These are phyloP conservation scores for Syzygium aromaticum DNA, from an alignment of 345 rosid genomes.

Conservation along the genomic window DNA sequence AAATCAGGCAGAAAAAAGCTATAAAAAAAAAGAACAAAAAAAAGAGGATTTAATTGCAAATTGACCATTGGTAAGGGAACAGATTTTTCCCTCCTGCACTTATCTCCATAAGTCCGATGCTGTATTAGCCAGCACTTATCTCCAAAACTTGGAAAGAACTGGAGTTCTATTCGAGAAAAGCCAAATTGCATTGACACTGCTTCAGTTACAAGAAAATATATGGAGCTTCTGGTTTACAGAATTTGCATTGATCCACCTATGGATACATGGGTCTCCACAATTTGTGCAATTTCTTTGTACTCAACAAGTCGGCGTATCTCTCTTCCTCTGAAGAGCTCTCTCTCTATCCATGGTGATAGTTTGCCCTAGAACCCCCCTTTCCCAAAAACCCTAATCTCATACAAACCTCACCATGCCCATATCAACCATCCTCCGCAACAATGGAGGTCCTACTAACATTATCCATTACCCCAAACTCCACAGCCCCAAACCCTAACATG, in stretches of 20 bases:
- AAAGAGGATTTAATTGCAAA: not conserved
- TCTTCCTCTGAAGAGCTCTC: no score
- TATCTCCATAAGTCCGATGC: not conserved
- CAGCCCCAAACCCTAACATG: no score
- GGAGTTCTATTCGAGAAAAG: not conserved
- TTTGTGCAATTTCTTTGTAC: not conserved
- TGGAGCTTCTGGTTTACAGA: not conserved
- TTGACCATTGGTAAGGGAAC: not conserved
- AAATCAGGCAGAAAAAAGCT: not conserved
- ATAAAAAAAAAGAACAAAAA: not conserved
- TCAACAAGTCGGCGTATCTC: not conserved
- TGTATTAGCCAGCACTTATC: not conserved
- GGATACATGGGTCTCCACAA: not conserved
- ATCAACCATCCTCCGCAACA: no score
- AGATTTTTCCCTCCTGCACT: not conserved
- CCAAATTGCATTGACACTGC: not conserved
- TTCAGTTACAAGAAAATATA: not conserved
- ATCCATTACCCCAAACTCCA: no score
- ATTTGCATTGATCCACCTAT: not conserved
- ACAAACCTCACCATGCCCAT: no score
- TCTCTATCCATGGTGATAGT: no score
- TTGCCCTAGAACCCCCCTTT: no score
- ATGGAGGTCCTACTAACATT: no score
- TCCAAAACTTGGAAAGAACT: not conserved
- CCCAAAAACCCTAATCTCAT: no score